A percentile compares a stretch with the other conserved stretches of the same genome.
Evolutionary conservation across 2,329 filamentous ascomycete species (phyloP).

Genomic region (Hansfordia pulvinata): DNA sequence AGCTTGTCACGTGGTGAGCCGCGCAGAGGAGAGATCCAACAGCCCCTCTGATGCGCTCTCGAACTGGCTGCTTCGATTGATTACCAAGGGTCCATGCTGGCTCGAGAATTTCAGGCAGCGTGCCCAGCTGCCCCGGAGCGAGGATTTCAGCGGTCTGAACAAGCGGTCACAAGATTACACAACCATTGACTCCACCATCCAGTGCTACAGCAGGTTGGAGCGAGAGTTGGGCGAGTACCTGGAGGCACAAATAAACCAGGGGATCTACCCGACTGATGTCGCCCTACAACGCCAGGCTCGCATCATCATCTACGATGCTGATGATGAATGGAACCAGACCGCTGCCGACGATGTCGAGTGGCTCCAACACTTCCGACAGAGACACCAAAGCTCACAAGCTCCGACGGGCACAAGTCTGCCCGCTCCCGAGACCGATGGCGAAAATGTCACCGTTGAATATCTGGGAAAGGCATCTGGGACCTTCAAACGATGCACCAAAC

Average conservation of each 20-base stretch:
- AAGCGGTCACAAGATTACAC: slow-evolving; percentile 37
- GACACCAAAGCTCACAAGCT: too few species aligned
- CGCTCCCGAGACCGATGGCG: slow-evolving; percentile 1
- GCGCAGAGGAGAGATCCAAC: slow-evolving; percentile 38
- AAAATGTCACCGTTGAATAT: slow-evolving; percentile 1
- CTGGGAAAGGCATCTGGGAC: too few species aligned
- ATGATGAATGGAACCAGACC: slow-evolving; percentile 52
- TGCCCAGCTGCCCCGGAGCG: slow-evolving; percentile 41
- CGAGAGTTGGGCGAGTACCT: slow-evolving; percentile 40
- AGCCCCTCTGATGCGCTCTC: slow-evolving; percentile 34
- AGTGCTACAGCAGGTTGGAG: slow-evolving; percentile 43
- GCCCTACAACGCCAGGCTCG: slow-evolving; percentile 43
- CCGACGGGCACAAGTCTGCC: too few species aligned
- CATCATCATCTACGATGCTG: slow-evolving; percentile 47
- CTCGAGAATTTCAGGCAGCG: slow-evolving; percentile 40
- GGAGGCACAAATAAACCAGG: slow-evolving; percentile 25
- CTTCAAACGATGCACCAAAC: too few species aligned
- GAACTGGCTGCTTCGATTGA: slow-evolving; percentile 41
- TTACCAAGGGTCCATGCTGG: slow-evolving; percentile 37
- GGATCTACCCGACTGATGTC: slow-evolving; percentile 35
- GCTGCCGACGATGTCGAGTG: slow-evolving; percentile 41
- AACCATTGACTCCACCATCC: slow-evolving; percentile 44
- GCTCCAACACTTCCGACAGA: slow-evolving; percentile 36
- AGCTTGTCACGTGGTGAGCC: slow-evolving; percentile 41
- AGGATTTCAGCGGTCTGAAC: slow-evolving; percentile 34